These are phyloP conservation scores for Diaporthe sp. DNA, from an alignment of 2,329 filamentous ascomycete species.

Conservation along the genomic window DNA sequence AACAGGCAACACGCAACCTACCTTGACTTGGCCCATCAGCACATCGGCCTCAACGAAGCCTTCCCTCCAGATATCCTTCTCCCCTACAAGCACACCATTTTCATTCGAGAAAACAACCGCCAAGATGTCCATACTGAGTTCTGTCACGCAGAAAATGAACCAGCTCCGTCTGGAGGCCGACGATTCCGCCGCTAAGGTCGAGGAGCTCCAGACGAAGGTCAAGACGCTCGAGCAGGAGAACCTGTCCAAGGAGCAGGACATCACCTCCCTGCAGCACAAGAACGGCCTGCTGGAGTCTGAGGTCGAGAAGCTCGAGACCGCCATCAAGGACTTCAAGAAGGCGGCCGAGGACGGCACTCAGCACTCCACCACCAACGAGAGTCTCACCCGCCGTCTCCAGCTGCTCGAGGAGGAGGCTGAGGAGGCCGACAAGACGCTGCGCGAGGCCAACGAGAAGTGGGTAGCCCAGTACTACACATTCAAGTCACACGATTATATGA, in stretches of 20 bases:
- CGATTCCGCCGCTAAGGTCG: constrained; percentile 82
- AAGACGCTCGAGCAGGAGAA: constrained; percentile 96
- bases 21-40: constrained; percentile 4
- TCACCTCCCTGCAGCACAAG: constrained; percentile 95
- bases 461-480: constrained; percentile 54
- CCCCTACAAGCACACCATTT: neutral
- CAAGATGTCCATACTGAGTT: constrained; percentile 46
- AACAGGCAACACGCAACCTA: neutral
- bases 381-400: constrained; percentile 91
- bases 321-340: constrained; percentile 90
- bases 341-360: constrained; percentile 84
- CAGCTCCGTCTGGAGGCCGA: constrained; percentile 95
- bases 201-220: constrained; percentile 89
- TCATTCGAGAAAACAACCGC: constrained; percentile 17
- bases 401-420: constrained; percentile 98
- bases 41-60: constrained; percentile 2
- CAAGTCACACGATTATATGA: constrained; percentile 42
- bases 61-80: neutral
- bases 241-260: constrained; percentile 96
- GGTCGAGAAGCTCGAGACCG: constrained; percentile 90
- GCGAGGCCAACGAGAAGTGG: constrained; percentile 99
- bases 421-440: constrained; percentile 94
- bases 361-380: constrained; percentile 91
- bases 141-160: constrained; percentile 84
- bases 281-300: constrained; percentile 91